Evolutionary conservation across 2,329 filamentous ascomycete genomes (phyloP).

Genomic region (Epichloe sp.): DNA sequence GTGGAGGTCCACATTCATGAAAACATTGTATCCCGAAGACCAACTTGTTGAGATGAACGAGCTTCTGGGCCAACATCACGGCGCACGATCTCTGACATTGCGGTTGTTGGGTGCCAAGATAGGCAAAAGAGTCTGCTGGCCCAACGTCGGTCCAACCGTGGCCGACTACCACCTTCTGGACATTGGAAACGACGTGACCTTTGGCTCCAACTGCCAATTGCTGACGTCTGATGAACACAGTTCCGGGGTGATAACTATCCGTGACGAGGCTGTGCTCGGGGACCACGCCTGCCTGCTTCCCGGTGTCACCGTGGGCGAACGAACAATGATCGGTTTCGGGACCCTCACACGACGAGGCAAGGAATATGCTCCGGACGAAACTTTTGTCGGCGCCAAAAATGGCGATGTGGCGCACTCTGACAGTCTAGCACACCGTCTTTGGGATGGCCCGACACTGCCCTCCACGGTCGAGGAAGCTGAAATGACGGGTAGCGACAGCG

Average conservation of each 20-base stretch:
- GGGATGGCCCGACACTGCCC: constrained; percentile 6
- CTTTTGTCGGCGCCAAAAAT: constrained; percentile 39
- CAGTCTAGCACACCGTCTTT: constrained; percentile 22
- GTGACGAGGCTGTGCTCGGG: constrained; percentile 39
- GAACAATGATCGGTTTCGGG: constrained; percentile 39
- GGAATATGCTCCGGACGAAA: constrained; percentile 29
- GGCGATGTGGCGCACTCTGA: constrained; percentile 25
- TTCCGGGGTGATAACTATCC: constrained; percentile 32
- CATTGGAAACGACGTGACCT: constrained; percentile 44
- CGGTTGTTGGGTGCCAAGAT: constrained; percentile 36
- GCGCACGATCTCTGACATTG: constrained; percentile 35
- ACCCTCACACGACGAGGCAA: constrained; percentile 33
- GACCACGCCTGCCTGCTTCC: constrained; percentile 40
- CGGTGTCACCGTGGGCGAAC: constrained; percentile 33
- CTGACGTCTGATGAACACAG: constrained; percentile 38
- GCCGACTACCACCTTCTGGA: constrained; percentile 41
- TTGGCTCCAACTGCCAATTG: constrained; percentile 39
- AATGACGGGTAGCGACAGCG: constrained; percentile 5
- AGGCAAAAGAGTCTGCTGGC: constrained; percentile 42
- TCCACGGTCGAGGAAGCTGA: constrained; percentile 3
- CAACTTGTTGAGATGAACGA: constrained; percentile 33
- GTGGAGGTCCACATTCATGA: constrained; percentile 31
- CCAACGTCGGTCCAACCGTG: constrained; percentile 39
- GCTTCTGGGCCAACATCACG: constrained; percentile 41
- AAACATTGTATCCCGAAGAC: constrained; percentile 28